phyloP scores from a whole-genome alignment of 805 yeast species.

The Pichia insulana region DNA sequence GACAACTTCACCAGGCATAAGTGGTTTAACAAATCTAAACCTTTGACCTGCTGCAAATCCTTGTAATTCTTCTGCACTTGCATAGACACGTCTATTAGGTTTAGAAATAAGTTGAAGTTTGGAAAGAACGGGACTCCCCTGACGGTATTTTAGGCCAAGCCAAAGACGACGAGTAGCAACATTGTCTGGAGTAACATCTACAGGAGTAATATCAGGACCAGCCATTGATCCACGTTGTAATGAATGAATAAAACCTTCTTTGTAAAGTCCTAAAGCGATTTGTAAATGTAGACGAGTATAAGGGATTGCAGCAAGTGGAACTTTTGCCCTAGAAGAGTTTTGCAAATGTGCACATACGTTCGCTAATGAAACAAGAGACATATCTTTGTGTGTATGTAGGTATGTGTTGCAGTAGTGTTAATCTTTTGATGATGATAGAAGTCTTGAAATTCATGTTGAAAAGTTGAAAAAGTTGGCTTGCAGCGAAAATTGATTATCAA shows the following conservation, averaged over 20 bases:
- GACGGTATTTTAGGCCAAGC: slow-evolving; percentile 85
- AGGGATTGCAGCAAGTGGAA: slow-evolving; percentile 72
- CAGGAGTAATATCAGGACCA: slow-evolving; percentile 76
- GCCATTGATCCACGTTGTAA: slow-evolving; percentile 74
- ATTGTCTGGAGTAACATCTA: slow-evolving; percentile 79
- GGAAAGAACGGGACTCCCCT: slow-evolving; percentile 67
- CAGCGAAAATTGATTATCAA: no score
- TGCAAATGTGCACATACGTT: slow-evolving; percentile 82
- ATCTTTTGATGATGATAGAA: no score
- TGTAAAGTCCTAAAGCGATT: slow-evolving; percentile 75
- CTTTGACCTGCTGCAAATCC: slow-evolving; percentile 68
- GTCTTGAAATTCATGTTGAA: no score
- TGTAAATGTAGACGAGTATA: slow-evolving; percentile 76
- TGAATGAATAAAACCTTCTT: slow-evolving; percentile 81
- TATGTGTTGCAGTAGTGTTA: no score
- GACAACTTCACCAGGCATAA: slow-evolving; percentile 84
- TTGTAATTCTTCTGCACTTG: slow-evolving; percentile 55
- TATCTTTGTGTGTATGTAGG: no score
- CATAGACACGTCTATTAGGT: slow-evolving; percentile 70
- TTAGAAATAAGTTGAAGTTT: slow-evolving; percentile 68
- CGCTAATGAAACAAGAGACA: slow-evolving; percentile 83
- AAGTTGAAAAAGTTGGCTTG: no score
- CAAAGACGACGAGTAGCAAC: slow-evolving; percentile 80
- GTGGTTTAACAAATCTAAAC: slow-evolving; percentile 67
- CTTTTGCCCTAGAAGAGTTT: slow-evolving; percentile 71